These are phyloP conservation scores for Priceomyces haplophilus DNA, from an alignment of 805 yeast genomes.

Conservation along the genomic window DNA sequence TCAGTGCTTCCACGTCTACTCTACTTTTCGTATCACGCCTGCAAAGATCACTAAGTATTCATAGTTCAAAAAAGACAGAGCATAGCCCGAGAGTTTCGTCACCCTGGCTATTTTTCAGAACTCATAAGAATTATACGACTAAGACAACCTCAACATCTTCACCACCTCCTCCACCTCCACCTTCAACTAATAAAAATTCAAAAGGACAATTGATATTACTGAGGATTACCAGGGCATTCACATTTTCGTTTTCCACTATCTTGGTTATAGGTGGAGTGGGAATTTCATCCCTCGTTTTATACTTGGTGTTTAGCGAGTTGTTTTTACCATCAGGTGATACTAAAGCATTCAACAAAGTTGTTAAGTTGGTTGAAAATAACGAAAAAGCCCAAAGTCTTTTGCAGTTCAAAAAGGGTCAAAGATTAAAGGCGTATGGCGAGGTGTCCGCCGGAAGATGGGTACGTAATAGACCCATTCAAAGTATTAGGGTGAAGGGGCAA, in stretches of 20 bases:
- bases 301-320: slow-evolving; percentile 73
- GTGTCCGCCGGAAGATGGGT: slow-evolving; percentile 72
- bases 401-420: slow-evolving; percentile 50
- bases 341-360: slow-evolving; percentile 83
- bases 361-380: slow-evolving; percentile 69
- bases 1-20: too few relatives aligned
- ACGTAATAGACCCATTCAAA: slow-evolving; percentile 79
- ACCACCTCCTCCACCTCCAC: slow-evolving; percentile 37
- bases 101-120: background rate
- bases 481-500: slow-evolving; percentile 62
- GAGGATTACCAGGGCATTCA: slow-evolving; percentile 52
- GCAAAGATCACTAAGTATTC: too few relatives aligned
- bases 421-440: slow-evolving; percentile 84
- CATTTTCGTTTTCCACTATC: slow-evolving; percentile 58
- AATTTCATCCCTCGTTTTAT: slow-evolving; percentile 64
- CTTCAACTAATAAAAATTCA: slow-evolving; percentile 33
- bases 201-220: slow-evolving; percentile 44
- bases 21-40: too few relatives aligned
- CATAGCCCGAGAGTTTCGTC: too few relatives aligned
- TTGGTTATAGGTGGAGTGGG: slow-evolving; percentile 69
- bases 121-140: slow-evolving; percentile 14
- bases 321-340: slow-evolving; percentile 91
- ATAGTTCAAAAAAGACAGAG: too few relatives aligned
- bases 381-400: slow-evolving; percentile 55
- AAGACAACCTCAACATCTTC: too few relatives aligned